A percentile compares a stretch with the other conserved stretches of the same genome.
Evolutionary conservation across 169 alveolate genomes (phyloP).

Genomic region (Plasmodium knowlesi): DNA sequence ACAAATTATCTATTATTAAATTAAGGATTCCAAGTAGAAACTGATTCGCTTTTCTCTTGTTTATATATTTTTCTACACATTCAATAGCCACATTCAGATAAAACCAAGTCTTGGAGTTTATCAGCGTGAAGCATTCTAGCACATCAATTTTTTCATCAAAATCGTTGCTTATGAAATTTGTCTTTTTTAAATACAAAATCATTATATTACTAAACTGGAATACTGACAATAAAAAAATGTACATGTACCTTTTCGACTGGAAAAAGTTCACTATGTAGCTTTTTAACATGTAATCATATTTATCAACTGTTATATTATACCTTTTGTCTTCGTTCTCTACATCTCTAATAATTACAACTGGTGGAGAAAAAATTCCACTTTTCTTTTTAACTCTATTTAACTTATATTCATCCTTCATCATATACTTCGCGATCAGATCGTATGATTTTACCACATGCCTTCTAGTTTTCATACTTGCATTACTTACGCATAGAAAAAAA

Average conservation of each 20-base stretch:
- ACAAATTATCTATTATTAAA: constrained; percentile 49
- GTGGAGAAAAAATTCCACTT: constrained; percentile 37
- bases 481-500: constrained; percentile 63
- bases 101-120: constrained; percentile 69
- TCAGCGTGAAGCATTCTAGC: constrained; percentile 46
- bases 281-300: constrained; percentile 69
- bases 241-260: constrained; percentile 19
- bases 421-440: constrained; percentile 43
- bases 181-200: constrained; percentile 67
- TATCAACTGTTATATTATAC: constrained; percentile 33
- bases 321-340: constrained; percentile 38
- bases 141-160: constrained; percentile 12
- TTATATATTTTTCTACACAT: constrained; percentile 28
- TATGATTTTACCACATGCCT: constrained; percentile 27
- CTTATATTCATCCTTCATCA: constrained; percentile 60
- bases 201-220: constrained; percentile 39
- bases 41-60: background rate
- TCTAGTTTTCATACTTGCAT: constrained; percentile 31
- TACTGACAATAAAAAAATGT: constrained; percentile 23
- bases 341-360: constrained; percentile 41
- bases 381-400: constrained; percentile 51
- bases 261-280: constrained; percentile 45
- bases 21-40: constrained; percentile 19
- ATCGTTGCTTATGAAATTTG: constrained; percentile 9
- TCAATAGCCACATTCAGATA: constrained; percentile 30